Percentiles rank a stretch among this genome's conserved stretches.
These are phyloP conservation scores for Talaromyces marneffei DNA, from an alignment of 2,329 filamentous ascomycete genomes.

Conservation along the genomic window DNA sequence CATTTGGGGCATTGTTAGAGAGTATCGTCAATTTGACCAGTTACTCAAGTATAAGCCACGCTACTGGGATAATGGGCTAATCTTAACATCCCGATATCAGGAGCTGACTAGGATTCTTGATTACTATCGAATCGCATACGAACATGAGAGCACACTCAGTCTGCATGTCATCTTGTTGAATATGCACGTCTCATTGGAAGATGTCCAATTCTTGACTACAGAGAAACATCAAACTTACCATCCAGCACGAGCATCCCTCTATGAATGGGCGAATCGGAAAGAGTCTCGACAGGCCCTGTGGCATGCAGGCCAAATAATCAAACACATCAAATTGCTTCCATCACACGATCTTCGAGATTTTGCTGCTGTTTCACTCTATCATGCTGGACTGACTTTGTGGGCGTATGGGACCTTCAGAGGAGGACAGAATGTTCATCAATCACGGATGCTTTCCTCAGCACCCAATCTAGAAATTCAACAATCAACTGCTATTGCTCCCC, in stretches of 20 bases:
- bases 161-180: conserved; percentile 10
- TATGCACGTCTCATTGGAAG: conserved; percentile 15
- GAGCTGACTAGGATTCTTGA: conserved; percentile 25
- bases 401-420: conserved; percentile 1
- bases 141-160: conserved; percentile 1
- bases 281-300: conserved; percentile 7
- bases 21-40: conserved; percentile 26
- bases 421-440: not conserved
- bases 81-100: conserved; percentile 24
- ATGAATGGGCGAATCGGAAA: not conserved
- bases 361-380: conserved; percentile 10
- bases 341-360: conserved; percentile 10
- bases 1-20: conserved; percentile 28
- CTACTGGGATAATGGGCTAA: conserved; percentile 23
- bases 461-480: conserved; percentile 60
- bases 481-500: conserved; percentile 61
- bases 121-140: conserved; percentile 18
- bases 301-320: conserved; percentile 5
- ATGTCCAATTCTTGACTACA: conserved; percentile 9
- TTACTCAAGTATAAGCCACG: conserved; percentile 21
- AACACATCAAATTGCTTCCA: not conserved
- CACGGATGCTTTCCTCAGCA: conserved; percentile 32
- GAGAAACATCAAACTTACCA: not conserved
- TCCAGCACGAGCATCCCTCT: not conserved
- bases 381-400: conserved; percentile 7